Evolutionary conservation across 257 asterid genomes (phyloP), one percentile per base, ranked within the genome.

Genomic region (Capsicum rhomboideum): DNA sequence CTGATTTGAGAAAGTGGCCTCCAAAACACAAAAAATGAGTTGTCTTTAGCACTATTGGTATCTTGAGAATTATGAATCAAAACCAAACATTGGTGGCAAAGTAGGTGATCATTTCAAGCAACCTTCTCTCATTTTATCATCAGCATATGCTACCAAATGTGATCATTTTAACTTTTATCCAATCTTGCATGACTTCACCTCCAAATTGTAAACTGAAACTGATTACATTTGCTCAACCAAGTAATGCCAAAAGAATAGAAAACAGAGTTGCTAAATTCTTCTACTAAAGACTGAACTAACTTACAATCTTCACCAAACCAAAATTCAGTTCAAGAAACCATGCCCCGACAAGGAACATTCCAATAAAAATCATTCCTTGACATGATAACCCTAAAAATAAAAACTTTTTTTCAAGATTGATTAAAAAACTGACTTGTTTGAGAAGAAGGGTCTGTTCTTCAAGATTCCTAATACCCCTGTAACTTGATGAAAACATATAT

Each of bases 381-480:
- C 21, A 29, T 49, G n/a, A n/a, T n/a, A n/a, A n/a, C n/a, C n/a
- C n/a, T n/a, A n/a, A n/a, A 66, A 66, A 66, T 31, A 66, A 66
- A 46, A 10, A 64, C 10, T 10, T 46, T 66, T 42, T 59, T 40
- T 23, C 23, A 23, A 50, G 72, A 34, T 59, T 80, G 68, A 79
- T 64, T 26, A 26, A 66, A 49, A 86, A 83, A 52, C 84, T 59
- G 80, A 90, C 97, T 94, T 87, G 92, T 79, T 88, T 86, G 83
- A 91, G 92, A 88, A 93, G 88, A 86, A 90, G 89, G 88, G 83
- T 52, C 49, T 92, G 92, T 83, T 89, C 85, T 74, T 88, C 23
- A 79, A 79, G 63, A n/a, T 92, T 86, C 87, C 93, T 84, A 84
- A 84, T 83, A 53, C 91, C 91, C 10, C 92, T 14, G 59, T 87